Conservation (phyloP, 352 stramenopile genomes). For the Phytophthora lateralis region DNA sequence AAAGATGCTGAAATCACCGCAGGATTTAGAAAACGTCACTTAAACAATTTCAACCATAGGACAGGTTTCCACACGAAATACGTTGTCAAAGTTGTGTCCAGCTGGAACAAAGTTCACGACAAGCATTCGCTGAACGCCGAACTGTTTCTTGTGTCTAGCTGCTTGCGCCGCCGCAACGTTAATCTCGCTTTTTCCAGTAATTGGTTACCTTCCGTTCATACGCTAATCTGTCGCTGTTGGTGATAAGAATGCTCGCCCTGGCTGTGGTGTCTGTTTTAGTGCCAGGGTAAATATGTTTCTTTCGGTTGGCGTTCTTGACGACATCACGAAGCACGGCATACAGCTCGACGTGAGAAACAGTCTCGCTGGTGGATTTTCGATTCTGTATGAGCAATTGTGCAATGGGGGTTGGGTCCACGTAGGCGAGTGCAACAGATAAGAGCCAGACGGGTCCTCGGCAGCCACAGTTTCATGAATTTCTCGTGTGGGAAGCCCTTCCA, state of each 20-base stretch:
- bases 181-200: constrained; percentile 8
- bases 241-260: constrained; percentile 2
- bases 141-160: not conserved
- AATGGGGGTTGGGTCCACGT: constrained; percentile 3
- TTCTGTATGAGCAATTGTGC: not conserved
- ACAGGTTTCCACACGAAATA: constrained; percentile 1
- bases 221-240: not conserved
- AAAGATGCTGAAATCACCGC: too few relatives aligned
- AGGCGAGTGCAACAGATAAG: not conserved
- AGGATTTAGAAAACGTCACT: too few relatives aligned
- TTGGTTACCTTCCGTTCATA: constrained; percentile 4
- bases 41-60: not conserved
- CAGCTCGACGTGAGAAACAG: constrained; percentile 6
- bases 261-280: not conserved
- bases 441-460: constrained; percentile 3
- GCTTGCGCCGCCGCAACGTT: constrained; percentile 1
- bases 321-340: not conserved
- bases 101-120: constrained; percentile 15
- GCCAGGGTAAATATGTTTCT: constrained; percentile 1
- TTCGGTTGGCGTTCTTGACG: not conserved
- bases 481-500: constrained; percentile 1
- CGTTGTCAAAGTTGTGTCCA: constrained; percentile 5
- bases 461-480: not conserved
- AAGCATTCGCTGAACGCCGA: constrained; percentile 7
- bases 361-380: not conserved